phyloP scores from a whole-genome alignment of 139 green algal genomes.

The Chlamydomonas eustigma region DNA sequence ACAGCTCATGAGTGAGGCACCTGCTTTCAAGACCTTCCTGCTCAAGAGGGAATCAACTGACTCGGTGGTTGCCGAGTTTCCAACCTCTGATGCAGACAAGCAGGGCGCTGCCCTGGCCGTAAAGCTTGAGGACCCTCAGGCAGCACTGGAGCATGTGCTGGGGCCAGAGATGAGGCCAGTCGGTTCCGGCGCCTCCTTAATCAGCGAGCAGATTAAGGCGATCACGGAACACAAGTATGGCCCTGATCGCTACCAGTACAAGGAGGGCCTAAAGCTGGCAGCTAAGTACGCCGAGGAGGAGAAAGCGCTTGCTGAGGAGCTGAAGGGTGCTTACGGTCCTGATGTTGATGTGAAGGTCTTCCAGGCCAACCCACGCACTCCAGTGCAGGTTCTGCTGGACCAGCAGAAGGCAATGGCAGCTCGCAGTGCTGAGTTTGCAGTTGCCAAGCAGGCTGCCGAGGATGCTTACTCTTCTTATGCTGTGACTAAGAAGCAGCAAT shows the following conservation, averaged over 20 bases:
- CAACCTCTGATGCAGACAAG: slow-evolving; percentile 26
- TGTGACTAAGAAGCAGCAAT: slow-evolving; percentile 36
- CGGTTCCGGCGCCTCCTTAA: slow-evolving; percentile 25
- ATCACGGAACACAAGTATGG: slow-evolving; percentile 53
- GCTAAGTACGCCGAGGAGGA: slow-evolving; percentile 38
- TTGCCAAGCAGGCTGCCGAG: slow-evolving; percentile 24
- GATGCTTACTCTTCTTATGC: slow-evolving; percentile 38
- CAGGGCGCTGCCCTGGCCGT: slow-evolving; percentile 34
- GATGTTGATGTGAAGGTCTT: slow-evolving; percentile 23
- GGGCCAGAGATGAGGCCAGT: slow-evolving; percentile 37
- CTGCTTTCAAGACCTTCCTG: slow-evolving; percentile 45
- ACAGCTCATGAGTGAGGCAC: slow-evolving; percentile 35
- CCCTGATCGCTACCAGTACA: slow-evolving; percentile 29
- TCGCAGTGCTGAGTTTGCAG: slow-evolving; percentile 21
- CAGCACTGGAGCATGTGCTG: slow-evolving; percentile 43
- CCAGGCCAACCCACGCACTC: slow-evolving; percentile 32
- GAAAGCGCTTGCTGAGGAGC: slow-evolving; percentile 42
- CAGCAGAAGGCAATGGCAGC: slow-evolving; percentile 24
- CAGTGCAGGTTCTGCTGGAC: slow-evolving; percentile 31
- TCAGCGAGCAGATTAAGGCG: slow-evolving; percentile 41
- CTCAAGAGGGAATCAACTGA: slow-evolving; percentile 38
- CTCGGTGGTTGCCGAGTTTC: slow-evolving; percentile 28
- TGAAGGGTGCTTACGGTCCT: slow-evolving; percentile 42
- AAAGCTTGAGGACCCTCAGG: slow-evolving; percentile 41
- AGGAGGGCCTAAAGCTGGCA: slow-evolving; percentile 44